Evolutionary conservation across 2,329 filamentous ascomycete genomes (phyloP), one percentile per base, ranked within the genome.

Genomic region (Talaromyces sp.): DNA sequence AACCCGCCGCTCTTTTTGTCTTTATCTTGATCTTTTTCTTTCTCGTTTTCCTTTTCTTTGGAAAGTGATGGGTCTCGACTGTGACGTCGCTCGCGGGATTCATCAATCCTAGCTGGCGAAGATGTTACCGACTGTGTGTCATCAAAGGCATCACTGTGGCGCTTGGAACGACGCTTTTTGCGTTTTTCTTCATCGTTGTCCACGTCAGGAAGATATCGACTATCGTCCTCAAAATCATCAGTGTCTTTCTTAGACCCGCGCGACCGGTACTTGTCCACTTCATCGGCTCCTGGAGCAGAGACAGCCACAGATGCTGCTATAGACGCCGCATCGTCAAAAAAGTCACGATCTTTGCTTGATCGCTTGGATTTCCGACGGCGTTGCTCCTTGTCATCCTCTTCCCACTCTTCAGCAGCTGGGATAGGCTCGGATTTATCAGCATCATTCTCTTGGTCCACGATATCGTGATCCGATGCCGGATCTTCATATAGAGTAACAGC

Each of bases 101-200:
- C 71, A 21, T 68, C 68, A 56, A 70, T 65, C 41, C 67, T 68
- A 46, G 69, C 69, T 21, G 71, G 70, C 3, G 71, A 73, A 31
- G 73, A 74, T 6, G 69, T 65, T 4, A 73, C 69, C 8, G 74
- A 77, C 4, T 66, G 66, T 19, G 70, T 64, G 46, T 78, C 75
- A 52, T 79, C 77, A 59, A 75, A 69, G 27, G 61, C 64, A 29
- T 65, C 65, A 38, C 62, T 65, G 31, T 68, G 65, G 4, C 66
- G 63, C 56, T 66, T 65, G 7, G 68, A 68, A n/a, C 65, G 65
- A 43, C 65, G 68, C 53, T 66, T 67, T 63, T 66, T 70, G 17
- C 65, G 67, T 29, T 64, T 65, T 29, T 67, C 66, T 26, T 61
- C 62, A 49, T 66, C 64, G 17, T 64, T 60, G 3, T 69, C 70